Conservation (phyloP, 169 alveolate genomes). For the Babesia sp. region DNA sequence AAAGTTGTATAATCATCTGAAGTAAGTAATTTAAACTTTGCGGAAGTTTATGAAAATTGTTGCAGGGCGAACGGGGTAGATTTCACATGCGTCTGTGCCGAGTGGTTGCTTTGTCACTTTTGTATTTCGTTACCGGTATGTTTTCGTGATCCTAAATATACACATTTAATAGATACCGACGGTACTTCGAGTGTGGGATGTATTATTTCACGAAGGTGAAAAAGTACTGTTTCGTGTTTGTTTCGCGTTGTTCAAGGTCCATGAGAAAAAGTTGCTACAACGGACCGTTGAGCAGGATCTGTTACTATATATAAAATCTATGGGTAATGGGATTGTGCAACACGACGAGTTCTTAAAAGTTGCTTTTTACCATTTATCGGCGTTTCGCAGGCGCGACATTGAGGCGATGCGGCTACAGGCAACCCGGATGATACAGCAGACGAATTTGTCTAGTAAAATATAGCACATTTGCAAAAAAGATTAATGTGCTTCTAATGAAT, state of each 20-base stretch:
- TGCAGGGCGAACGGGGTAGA: conserved; percentile 77
- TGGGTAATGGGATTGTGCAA: conserved; percentile 70
- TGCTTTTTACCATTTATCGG: conserved; percentile 74
- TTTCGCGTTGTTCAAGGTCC: conserved; percentile 74
- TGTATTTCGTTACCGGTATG: conserved; percentile 78
- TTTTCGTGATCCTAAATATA: background rate
- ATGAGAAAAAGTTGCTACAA: conserved; percentile 65
- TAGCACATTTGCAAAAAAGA: background rate
- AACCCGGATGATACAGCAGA: conserved; percentile 15
- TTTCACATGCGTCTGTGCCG: conserved; percentile 81
- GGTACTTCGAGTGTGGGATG: conserved; percentile 83
- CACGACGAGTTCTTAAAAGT: conserved; percentile 73
- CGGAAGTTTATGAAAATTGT: background rate
- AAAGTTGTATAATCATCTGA: conserved; percentile 66
- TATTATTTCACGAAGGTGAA: conserved; percentile 81
- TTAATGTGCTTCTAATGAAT: background rate
- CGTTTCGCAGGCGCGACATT: conserved; percentile 69
- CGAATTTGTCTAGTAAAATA: background rate
- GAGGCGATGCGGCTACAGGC: conserved; percentile 71
- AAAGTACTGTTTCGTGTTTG: conserved; percentile 82
- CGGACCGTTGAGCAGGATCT: conserved; percentile 64
- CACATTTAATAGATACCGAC: conserved; percentile 69
- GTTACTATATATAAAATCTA: conserved; percentile 65
- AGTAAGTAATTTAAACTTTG: too few species aligned
- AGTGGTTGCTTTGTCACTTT: conserved; percentile 83